A percentile compares a stretch with the other conserved stretches of the same genome.
These are phyloP conservation scores for Aspergillus sclerotioniger DNA, from an alignment of 495 filamentous ascomycete genomes.

Conservation along the genomic window DNA sequence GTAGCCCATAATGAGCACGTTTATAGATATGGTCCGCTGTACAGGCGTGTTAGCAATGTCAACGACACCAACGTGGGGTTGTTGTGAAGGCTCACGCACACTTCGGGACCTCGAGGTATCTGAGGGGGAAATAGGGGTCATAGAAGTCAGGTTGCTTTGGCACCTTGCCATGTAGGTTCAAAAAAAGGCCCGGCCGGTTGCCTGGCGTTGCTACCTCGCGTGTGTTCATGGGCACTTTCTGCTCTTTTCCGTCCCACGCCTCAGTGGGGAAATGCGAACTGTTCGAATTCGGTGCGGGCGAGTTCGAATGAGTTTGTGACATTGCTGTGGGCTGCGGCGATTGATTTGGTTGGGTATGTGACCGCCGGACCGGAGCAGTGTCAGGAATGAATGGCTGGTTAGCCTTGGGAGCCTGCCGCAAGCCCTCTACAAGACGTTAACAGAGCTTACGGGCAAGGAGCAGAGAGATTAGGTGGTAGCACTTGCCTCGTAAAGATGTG, in stretches of 20 bases:
- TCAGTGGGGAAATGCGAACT: slow-evolving; percentile 33
- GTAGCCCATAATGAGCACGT: slow-evolving; percentile 74
- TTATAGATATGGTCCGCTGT: slow-evolving; percentile 72
- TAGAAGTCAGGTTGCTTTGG: slow-evolving; percentile 41
- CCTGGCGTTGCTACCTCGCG: slow-evolving; percentile 46
- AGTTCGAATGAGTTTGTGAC: slow-evolving; percentile 29
- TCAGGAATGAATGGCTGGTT: slow-evolving; percentile 50
- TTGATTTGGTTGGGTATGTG: slow-evolving; percentile 32
- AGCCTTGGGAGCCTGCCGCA: slow-evolving; percentile 46
- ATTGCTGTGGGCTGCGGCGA: slow-evolving; percentile 34
- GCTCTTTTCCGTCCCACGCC: slow-evolving; percentile 39
- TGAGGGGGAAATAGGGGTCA: slow-evolving; percentile 44
- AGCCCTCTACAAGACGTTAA: slow-evolving; percentile 38
- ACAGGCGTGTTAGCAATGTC: slow-evolving; percentile 3
- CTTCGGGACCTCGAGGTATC: slow-evolving; percentile 40
- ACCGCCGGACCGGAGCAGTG: slow-evolving; percentile 41
- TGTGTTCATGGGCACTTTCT: slow-evolving; percentile 41
- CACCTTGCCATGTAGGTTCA: slow-evolving; percentile 27
- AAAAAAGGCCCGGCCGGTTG: slow-evolving; percentile 40
- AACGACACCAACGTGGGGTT: background rate
- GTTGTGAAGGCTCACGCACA: slow-evolving; percentile 26
- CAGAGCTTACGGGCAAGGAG: background rate
- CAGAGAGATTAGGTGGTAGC: background rate
- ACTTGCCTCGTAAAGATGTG: slow-evolving; percentile 30
- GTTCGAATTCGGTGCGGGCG: slow-evolving; percentile 28